Conservation (phyloP, 805 yeast genomes). For the Dipodascus albidus region DNA sequence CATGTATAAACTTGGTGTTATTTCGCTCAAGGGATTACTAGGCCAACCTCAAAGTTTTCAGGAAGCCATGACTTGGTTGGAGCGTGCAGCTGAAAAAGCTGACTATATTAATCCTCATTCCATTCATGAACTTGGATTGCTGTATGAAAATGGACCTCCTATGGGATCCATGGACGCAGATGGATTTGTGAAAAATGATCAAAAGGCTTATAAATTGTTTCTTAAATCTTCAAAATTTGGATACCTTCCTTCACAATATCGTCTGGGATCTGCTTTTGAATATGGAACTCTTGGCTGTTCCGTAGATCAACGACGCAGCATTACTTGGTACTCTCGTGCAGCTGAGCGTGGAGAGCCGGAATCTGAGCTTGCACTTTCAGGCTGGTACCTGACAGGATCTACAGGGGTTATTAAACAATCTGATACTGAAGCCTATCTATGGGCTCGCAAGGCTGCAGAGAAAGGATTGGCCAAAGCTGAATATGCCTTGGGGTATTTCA, state of each 20-base stretch:
- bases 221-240: slow-evolving; percentile 48
- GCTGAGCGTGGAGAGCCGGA: slow-evolving; percentile 55
- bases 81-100: slow-evolving; percentile 36
- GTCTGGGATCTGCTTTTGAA: slow-evolving; percentile 62
- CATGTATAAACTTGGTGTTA: slow-evolving; percentile 66
- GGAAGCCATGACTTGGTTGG: slow-evolving; percentile 40
- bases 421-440: slow-evolving; percentile 59
- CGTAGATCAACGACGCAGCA: slow-evolving; percentile 44
- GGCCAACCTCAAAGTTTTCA: slow-evolving; percentile 30
- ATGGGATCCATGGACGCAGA: slow-evolving; percentile 7
- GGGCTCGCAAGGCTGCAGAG: slow-evolving; percentile 65
- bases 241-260: slow-evolving; percentile 57
- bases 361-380: slow-evolving; percentile 61
- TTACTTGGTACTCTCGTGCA: slow-evolving; percentile 66
- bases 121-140: slow-evolving; percentile 43
- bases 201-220: slow-evolving; percentile 40
- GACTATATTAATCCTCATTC: slow-evolving; percentile 41
- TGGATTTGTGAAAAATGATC: slow-evolving; percentile 19
- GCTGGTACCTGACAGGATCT: slow-evolving; percentile 74
- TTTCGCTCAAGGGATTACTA: slow-evolving; percentile 39
- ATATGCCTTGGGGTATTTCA: slow-evolving; percentile 59
- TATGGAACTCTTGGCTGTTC: slow-evolving; percentile 47
- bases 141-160: slow-evolving; percentile 34
- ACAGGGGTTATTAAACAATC: slow-evolving; percentile 43
- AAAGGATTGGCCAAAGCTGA: slow-evolving; percentile 59